These are phyloP conservation scores for Globisporangium nodosum DNA, from an alignment of 352 stramenopile species.

Conservation along the genomic window DNA sequence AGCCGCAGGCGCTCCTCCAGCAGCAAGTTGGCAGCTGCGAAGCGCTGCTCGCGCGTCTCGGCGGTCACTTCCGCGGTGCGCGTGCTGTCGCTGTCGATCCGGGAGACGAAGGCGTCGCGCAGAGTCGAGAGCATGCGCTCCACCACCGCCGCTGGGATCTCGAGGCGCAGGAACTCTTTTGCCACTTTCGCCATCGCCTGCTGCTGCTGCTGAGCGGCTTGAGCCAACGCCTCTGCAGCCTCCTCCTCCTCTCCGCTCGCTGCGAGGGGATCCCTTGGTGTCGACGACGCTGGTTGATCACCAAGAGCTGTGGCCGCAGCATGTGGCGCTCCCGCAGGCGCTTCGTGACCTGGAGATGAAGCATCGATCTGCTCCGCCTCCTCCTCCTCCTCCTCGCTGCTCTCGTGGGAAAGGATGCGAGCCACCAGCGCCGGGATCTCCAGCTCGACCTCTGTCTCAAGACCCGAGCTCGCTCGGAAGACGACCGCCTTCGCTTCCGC, in stretches of 20 bases:
- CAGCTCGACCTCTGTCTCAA: not conserved
- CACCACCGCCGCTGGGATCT: constrained; percentile 18
- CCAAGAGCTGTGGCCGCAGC: no score
- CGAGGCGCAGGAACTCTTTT: constrained; percentile 28
- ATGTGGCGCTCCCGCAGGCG: no score
- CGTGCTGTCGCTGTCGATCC: constrained; percentile 29
- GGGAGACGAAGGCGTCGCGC: constrained; percentile 35
- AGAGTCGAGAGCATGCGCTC: constrained; percentile 26
- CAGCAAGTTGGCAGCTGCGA: constrained; percentile 29
- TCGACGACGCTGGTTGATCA: not conserved
- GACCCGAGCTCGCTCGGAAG: constrained; percentile 4
- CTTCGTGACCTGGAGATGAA: not conserved
- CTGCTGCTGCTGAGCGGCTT: constrained; percentile 4
- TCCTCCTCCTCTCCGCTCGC: not conserved
- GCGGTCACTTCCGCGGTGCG: constrained; percentile 19
- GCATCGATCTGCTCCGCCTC: not conserved
- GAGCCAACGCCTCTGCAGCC: not conserved
- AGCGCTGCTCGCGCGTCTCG: constrained; percentile 27
- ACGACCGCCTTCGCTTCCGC: not conserved
- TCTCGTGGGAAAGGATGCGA: constrained; percentile 1
- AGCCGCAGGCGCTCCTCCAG: constrained; percentile 84
- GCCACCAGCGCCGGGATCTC: not conserved
- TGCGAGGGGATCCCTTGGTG: not conserved
- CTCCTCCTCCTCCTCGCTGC: not conserved
- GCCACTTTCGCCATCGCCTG: constrained; percentile 20